Base-by-base conservation (phyloP, 2,329 filamentous ascomycete species). In the Diaporthe batatas region DNA sequence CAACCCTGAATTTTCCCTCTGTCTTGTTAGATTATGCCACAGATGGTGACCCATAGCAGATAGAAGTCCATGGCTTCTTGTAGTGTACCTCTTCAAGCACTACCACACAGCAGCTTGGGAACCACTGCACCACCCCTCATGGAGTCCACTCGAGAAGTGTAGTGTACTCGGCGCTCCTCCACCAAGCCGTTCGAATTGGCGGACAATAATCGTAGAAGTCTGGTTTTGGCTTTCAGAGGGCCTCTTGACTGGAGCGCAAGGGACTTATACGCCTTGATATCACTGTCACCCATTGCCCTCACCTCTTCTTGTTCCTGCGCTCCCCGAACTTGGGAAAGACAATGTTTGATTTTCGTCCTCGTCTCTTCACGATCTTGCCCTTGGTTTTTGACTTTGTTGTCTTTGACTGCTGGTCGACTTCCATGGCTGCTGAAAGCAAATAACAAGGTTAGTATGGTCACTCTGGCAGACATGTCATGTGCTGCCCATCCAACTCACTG, bases 311-410 rank as follows among this genome's bases (percentile, higher is more conserved):
- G 70, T 82, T 83, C 75, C 84, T 80, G 75, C 85, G 85, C 72
- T 89, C 86, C 74, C 86, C 86, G 79, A 88, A 90, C 78, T 86
- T 90, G 69, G 85, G 85, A 75, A 92, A 92, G 29, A 90, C 88
- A 74, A 92, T 91, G 74, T 85, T 85, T 53, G 86, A 84, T 76
- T 86, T 89, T 80, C 87, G 89, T 76, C 82, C 84, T 77, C 83
- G 86, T 79, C 86, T 85, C 85, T 91, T 92, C 80, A 87, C 84
- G 70, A 90, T 83, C 77, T 87, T 86, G 79, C 85, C 87, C 82
- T 86, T 90, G 21, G 44, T 21, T 49, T 77, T 80, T 18, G 82
- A 78, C 74, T 81, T 84, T 36, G 81, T 78, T 55, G 82, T 78
- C 78, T 86, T 85, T 70, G 81, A 82, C 16, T 47, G 55, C 39